Evolutionary conservation across 257 asterid species (phyloP).

Genomic region (Phtheirospermum japonicum): DNA sequence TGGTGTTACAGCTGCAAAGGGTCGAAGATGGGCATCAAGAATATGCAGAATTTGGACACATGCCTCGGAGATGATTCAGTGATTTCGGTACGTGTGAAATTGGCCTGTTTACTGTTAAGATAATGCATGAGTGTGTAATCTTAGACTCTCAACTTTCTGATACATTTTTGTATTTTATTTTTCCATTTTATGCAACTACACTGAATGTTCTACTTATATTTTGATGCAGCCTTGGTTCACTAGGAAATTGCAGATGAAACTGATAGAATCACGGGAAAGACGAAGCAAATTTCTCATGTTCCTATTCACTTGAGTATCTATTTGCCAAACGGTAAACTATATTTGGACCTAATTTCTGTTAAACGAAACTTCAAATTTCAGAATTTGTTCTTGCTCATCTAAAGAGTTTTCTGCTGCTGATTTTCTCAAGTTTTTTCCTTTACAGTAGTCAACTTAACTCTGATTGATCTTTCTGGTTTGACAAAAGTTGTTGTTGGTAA

Average conservation of each 20-base stretch:
- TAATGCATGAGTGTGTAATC: slow-evolving; percentile 14
- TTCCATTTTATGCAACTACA: background rate
- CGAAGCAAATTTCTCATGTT: background rate
- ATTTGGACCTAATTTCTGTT: background rate
- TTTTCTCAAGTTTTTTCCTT: slow-evolving; percentile 14
- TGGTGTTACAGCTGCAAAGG: background rate
- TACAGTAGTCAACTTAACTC: slow-evolving; percentile 89
- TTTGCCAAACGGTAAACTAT: background rate
- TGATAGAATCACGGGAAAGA: too few species aligned
- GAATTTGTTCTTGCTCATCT: background rate
- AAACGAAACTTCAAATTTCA: background rate
- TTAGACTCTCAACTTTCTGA: slow-evolving; percentile 8
- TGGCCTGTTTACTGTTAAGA: background rate
- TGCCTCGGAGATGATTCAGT: background rate
- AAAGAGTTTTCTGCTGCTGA: too few species aligned
- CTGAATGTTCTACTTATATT: background rate
- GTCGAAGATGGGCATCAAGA: background rate
- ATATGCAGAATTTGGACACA: background rate
- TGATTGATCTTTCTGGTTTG: slow-evolving; percentile 91
- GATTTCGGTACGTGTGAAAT: background rate
- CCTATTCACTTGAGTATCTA: slow-evolving; percentile 2
- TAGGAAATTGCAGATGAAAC: background rate
- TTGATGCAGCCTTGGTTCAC: slow-evolving; percentile 1
- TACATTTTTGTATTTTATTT: background rate
- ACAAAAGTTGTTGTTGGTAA: slow-evolving; percentile 47